Evolutionary conservation across 345 rosid genomes (phyloP).

Genomic region (Rhizophora apiculata): DNA sequence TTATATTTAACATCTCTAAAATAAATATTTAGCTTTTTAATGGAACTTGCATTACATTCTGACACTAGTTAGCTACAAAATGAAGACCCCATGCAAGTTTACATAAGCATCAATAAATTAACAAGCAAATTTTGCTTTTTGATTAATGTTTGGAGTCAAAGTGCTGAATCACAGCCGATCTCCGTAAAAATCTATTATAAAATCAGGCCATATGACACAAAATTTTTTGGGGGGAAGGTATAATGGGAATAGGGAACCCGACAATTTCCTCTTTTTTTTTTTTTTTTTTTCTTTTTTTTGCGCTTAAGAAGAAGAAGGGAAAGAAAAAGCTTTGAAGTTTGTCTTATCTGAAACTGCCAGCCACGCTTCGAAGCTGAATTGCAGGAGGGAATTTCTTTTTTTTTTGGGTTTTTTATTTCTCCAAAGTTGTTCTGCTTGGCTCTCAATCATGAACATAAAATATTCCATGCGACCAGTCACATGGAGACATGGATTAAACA

Average conservation of each 20-base stretch:
- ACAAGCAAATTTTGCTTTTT: too few relatives aligned
- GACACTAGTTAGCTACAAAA: too few relatives aligned
- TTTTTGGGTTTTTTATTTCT: too few relatives aligned
- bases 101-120: too few relatives aligned
- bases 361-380: conserved; percentile 1
- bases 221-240: background rate
- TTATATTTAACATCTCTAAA: too few relatives aligned
- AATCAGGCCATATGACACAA: conserved; percentile 1
- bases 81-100: too few relatives aligned
- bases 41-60: too few relatives aligned
- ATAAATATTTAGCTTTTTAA: too few relatives aligned
- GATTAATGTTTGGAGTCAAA: too few relatives aligned
- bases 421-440: background rate
- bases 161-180: too few relatives aligned
- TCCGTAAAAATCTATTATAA: too few relatives aligned
- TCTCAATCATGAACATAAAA: background rate
- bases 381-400: background rate
- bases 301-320: background rate
- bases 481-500: background rate
- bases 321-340: background rate
- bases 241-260: background rate
- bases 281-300: background rate
- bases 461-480: too few relatives aligned
- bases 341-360: background rate
- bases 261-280: background rate